These are phyloP conservation scores for Micractinium conductrix DNA, from an alignment of 139 green algal species.

Conservation along the genomic window DNA sequence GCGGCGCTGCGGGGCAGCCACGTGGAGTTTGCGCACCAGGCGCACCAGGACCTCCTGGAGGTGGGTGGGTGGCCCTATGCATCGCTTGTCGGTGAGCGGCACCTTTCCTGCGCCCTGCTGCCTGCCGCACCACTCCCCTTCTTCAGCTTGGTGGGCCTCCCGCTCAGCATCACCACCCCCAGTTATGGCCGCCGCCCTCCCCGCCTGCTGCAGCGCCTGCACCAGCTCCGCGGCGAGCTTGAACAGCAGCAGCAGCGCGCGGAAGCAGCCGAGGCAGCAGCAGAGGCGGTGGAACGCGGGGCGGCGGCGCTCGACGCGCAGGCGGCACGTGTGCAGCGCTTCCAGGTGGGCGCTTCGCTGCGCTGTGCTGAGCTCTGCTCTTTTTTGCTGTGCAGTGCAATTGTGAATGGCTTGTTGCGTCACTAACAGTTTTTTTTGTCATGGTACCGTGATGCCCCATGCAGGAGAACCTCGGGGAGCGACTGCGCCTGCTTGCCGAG, in stretches of 20 bases:
- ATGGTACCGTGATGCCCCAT: no score
- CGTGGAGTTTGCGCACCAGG: constrained; percentile 58
- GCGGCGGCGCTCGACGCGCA: constrained; percentile 8
- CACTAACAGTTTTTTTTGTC: no score
- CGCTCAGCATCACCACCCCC: no score
- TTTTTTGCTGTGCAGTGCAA: no score
- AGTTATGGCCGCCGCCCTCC: no score
- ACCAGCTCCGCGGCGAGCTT: constrained; percentile 41
- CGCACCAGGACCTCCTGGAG: constrained; percentile 46
- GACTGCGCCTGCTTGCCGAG: constrained; percentile 57
- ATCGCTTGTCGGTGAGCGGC: no score
- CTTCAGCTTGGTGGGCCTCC: no score
- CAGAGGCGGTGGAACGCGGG: background rate
- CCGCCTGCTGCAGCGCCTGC: constrained; percentile 41
- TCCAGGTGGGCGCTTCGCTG: background rate
- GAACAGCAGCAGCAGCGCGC: constrained; percentile 19
- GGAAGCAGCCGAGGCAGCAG: constrained; percentile 2
- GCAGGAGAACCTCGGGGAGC: constrained; percentile 37
- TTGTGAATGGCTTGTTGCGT: no score
- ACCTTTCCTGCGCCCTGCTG: no score
- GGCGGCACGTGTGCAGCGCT: background rate
- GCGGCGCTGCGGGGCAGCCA: constrained; percentile 39
- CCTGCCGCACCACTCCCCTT: no score
- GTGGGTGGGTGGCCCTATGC: no score
- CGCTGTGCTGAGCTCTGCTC: background rate